Percentiles rank a stretch among this genome's conserved stretches.
phyloP scores from a whole-genome alignment of 2,329 filamentous ascomycete genomes.

The Cytospora schulzeri region DNA sequence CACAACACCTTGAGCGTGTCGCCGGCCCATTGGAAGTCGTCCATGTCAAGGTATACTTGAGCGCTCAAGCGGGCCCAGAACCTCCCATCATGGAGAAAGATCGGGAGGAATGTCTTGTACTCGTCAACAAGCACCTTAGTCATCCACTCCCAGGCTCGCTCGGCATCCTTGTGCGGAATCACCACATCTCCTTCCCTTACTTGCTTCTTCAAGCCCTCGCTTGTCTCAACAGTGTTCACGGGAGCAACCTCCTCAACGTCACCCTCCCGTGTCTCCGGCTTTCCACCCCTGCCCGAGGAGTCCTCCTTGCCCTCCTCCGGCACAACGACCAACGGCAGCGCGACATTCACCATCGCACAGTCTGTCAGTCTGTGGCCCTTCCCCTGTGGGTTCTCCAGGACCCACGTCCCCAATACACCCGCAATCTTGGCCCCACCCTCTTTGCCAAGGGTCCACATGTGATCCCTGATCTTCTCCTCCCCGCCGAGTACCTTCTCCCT shows the following conservation, averaged over 20 bases:
- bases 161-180: conserved; percentile 37
- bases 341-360: conserved; percentile 74
- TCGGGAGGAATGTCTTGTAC: conserved; percentile 71
- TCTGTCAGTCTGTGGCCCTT: conserved; percentile 54
- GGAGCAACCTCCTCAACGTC: conserved; percentile 12
- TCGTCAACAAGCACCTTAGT: conserved; percentile 53
- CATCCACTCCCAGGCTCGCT: conserved; percentile 59
- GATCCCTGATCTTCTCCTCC: conserved; percentile 68
- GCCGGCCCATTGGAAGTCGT: conserved; percentile 75
- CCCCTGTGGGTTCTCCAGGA: conserved; percentile 66
- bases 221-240: background rate
- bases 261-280: background rate
- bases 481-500: conserved; percentile 70
- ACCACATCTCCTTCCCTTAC: conserved; percentile 36
- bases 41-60: conserved; percentile 80
- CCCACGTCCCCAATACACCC: conserved; percentile 65
- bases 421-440: conserved; percentile 65
- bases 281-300: background rate
- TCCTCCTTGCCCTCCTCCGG: conserved; percentile 22
- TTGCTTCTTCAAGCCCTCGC: conserved; percentile 22
- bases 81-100: conserved; percentile 61
- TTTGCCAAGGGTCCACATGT: conserved; percentile 64
- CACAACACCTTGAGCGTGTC: conserved; percentile 55
- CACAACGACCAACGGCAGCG: conserved; percentile 62
- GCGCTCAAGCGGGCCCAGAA: conserved; percentile 76